Conservation (phyloP, 805 yeast genomes). For the Torulaspora indica region DNA sequence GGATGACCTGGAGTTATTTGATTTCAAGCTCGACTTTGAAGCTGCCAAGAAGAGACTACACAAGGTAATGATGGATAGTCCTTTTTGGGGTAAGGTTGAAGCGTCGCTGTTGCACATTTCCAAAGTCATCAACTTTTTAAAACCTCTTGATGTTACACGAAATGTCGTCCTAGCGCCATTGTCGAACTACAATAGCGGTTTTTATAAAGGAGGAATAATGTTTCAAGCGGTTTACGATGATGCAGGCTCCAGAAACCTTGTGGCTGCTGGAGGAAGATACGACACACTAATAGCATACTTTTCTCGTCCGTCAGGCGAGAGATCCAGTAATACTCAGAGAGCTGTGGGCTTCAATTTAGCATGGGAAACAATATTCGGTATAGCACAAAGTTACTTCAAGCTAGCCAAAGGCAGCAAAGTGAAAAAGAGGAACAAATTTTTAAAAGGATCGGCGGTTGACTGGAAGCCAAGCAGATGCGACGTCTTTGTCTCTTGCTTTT, state of each 20-base stretch:
- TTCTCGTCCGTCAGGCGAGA: constrained; percentile 49
- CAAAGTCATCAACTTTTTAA: constrained; percentile 51
- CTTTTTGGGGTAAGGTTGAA: constrained; percentile 55
- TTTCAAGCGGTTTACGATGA: constrained; percentile 77
- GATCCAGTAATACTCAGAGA: constrained; percentile 37
- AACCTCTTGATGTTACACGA: constrained; percentile 54
- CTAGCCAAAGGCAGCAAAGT: constrained; percentile 32
- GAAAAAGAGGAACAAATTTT: constrained; percentile 36
- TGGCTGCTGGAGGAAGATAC: constrained; percentile 94
- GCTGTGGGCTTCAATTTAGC: constrained; percentile 89
- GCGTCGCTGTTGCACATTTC: constrained; percentile 57
- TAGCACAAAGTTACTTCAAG: constrained; percentile 47
- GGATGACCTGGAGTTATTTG: constrained; percentile 76
- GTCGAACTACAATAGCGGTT: constrained; percentile 74
- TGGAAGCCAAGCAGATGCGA: constrained; percentile 69
- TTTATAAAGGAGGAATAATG: constrained; percentile 79
- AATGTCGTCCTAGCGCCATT: constrained; percentile 70
- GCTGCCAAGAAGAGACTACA: constrained; percentile 58
- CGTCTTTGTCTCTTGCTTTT: constrained; percentile 69
- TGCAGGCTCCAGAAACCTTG: constrained; percentile 42
- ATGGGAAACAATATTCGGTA: constrained; percentile 56
- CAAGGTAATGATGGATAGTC: constrained; percentile 71
- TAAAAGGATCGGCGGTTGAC: constrained; percentile 38
- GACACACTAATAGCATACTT: constrained; percentile 66
- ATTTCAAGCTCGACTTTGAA: constrained; percentile 66